Evolutionary conservation across 768 basidiomycete species (phyloP), one percentile per base, ranked within the genome.

Genomic region (Xanthoconium stramineum): DNA sequence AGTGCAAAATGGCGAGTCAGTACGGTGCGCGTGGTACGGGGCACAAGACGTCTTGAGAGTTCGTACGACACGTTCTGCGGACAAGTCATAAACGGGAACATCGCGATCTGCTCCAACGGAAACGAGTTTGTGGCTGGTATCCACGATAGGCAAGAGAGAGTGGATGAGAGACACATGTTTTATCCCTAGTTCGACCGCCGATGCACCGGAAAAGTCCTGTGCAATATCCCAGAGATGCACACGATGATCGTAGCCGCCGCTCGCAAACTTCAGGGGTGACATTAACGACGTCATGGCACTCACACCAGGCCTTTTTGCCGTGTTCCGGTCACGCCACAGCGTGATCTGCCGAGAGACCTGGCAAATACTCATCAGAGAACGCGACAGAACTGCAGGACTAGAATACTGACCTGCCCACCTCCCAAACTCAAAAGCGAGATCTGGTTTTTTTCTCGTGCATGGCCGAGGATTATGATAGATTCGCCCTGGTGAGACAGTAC

Each of bases 91-190:
- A 15, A 79, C 40, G 48, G 70, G 69, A 42, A 79, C 70, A 50
- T 67, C 74, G 62, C 80, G 75, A 63, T 82, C 80, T 17, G 79
- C 80, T 38, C 80, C 76, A 13, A 78, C 75, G 20, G 79, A 75
- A 17, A 78, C 51, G 14, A 80, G 70, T 61, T 80, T 82, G 57
- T 74, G 73, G 52, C 76, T 80, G 0, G 76, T 74, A 60, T 81
- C 78, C 28, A 71, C 65, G 35, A 78, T 63, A 13, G 76, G 62
- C 4, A 82, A 62, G 6, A 83, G 68, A 13, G 76, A 75, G 46
- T 81, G 75, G 14, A 83, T 58, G 45, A 65, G 51, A 6, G 79
- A 75, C 28, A 61, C 69, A 59, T 82, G 82, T 52, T 68, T 77
- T 56, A 81, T 76, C 20, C 68, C 60, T 32, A 80, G 59, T 33